Evolutionary conservation across 805 yeast species (phyloP).

Genomic region (Saccharomycopsis sp.): DNA sequence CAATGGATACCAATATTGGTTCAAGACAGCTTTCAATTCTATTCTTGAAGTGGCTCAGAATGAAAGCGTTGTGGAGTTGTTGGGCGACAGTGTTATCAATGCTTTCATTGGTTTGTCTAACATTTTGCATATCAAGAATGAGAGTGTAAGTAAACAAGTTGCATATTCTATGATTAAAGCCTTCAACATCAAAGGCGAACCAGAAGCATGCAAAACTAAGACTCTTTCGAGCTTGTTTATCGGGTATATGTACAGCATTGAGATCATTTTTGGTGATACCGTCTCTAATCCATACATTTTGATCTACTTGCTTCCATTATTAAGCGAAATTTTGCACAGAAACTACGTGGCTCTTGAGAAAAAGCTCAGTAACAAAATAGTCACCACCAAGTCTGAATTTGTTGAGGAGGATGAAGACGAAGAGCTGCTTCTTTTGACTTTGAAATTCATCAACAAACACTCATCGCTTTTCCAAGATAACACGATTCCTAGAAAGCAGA

Average conservation of each 20-base stretch:
- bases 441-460: slow-evolving; percentile 68
- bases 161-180: not conserved
- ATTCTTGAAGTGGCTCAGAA: slow-evolving; percentile 41
- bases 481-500: slow-evolving; percentile 60
- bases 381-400: slow-evolving; percentile 54
- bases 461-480: slow-evolving; percentile 61
- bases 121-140: slow-evolving; percentile 32
- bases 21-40: slow-evolving; percentile 51
- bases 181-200: slow-evolving; percentile 1
- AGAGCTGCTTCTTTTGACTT: slow-evolving; percentile 70
- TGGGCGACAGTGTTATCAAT: slow-evolving; percentile 39
- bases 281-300: slow-evolving; percentile 64
- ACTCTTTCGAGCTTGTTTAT: not conserved
- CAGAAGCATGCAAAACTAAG: not conserved
- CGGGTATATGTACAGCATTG: slow-evolving; percentile 51
- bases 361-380: slow-evolving; percentile 43
- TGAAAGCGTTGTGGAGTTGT: slow-evolving; percentile 27
- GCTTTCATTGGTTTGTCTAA: slow-evolving; percentile 51
- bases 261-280: slow-evolving; percentile 65
- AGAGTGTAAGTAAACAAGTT: not conserved
- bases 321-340: slow-evolving; percentile 58
- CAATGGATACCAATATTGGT: slow-evolving; percentile 68
- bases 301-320: slow-evolving; percentile 68
- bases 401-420: slow-evolving; percentile 83
- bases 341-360: slow-evolving; percentile 54